Base-by-base conservation (phyloP, 2,329 filamentous ascomycete genomes). In the Podosphaera fusca region DNA sequence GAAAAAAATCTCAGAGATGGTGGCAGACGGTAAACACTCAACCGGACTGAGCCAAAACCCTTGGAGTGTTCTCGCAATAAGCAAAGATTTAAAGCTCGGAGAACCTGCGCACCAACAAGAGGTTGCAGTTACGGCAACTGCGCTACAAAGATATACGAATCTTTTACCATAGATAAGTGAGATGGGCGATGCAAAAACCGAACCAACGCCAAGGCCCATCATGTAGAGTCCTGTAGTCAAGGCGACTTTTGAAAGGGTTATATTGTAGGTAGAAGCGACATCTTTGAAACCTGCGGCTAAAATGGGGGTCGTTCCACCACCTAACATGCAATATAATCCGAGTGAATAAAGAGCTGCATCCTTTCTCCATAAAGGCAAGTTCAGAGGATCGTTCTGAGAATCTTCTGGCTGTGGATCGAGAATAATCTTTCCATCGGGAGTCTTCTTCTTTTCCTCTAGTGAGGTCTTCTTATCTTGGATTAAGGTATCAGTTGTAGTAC, bases 1-100 rank as follows among this genome's bases (percentile, higher is more conserved):
- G 66, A 95, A 95, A 72, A 89, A 96, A 59, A 96, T 95, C 69
- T 96, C 90, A 2, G 89, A 88, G 64, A 96, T 90, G 0, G 88
- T 95, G 14, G 90, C 89, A 3, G 87, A 94, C 0, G 90, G 90
- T 35, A 96, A 75, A 65, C 88, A 94, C 68, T 96, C 90, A 7
- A 95, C 87, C 0, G 88, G 87, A 61, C 86, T 92, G 54, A 95
- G 82, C 0, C 88, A 84, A 8, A 95, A 74, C 2, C 90, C 92
- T 68, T 94, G 87, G 60, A 95, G 84, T 53, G 96, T 81, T 56
- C 90, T 78, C 33, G 87, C 90, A 7, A 88, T 69, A 4, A 94
- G 74, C 42, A 96, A 75, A 8, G 87, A 94, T 1, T 76, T 69
- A 66, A 90, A 95, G 63, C 75, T 87, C 0, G 84, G 85, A 2